Evolutionary conservation across 345 rosid genomes (phyloP).

Genomic region (Corchorus olitorius): DNA sequence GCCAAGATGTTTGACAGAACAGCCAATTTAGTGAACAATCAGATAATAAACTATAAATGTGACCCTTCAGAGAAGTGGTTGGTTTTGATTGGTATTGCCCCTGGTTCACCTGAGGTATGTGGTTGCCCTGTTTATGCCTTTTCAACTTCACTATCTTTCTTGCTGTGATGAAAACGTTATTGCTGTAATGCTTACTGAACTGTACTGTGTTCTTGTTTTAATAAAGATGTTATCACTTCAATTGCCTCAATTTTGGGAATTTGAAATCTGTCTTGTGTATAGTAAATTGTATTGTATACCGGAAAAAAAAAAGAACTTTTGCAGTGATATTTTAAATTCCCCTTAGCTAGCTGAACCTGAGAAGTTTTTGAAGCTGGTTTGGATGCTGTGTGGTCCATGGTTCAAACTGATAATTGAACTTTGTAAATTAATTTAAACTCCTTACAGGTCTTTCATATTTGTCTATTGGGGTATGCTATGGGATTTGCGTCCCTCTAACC

Average conservation of each 20-base stretch:
- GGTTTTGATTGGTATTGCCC: conserved; percentile 96
- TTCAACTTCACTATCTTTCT: background rate
- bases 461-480: background rate
- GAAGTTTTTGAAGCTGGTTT: background rate
- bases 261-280: background rate
- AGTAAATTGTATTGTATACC: background rate
- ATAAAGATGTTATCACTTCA: background rate
- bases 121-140: conserved; percentile 6
- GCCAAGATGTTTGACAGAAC: conserved; percentile 96
- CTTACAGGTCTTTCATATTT: background rate
- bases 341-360: background rate
- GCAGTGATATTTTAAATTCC: background rate
- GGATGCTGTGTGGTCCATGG: background rate
- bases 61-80: conserved; percentile 97
- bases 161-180: background rate
- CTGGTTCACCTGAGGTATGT: conserved; percentile 94
- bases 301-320: background rate
- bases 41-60: conserved; percentile 93
- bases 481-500: background rate
- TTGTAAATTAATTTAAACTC: background rate
- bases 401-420: background rate
- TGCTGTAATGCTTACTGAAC: background rate
- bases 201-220: too few species aligned
- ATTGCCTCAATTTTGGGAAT: background rate
- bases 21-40: conserved; percentile 88